Percentiles rank a stretch among this genome's conserved stretches.
phyloP scores from a whole-genome alignment of 2,329 filamentous ascomycete species.

The Podosphaera fusca region DNA sequence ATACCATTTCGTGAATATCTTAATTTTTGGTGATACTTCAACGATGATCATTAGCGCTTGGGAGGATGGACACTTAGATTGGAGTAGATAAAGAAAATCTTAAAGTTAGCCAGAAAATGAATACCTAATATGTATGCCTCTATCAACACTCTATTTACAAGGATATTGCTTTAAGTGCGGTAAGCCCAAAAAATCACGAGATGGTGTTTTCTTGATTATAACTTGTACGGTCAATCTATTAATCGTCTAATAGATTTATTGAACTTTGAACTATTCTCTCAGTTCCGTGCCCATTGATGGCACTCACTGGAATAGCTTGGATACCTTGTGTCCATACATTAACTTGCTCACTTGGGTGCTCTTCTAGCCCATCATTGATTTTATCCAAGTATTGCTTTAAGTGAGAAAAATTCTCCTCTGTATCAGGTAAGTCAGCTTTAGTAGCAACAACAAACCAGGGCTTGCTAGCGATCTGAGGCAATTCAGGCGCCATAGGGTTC shows the following conservation, averaged over 20 bases:
- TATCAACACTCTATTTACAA: too few relatives aligned
- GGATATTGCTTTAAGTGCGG: too few relatives aligned
- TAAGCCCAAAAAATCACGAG: too few relatives aligned
- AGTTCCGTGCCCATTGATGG: constrained; percentile 68
- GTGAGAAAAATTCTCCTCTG: constrained; percentile 50
- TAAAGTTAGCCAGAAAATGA: too few relatives aligned
- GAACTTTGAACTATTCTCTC: constrained; percentile 51
- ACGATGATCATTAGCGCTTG: too few relatives aligned
- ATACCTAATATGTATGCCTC: too few relatives aligned
- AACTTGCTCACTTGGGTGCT: constrained; percentile 49
- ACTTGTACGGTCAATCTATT: constrained; percentile 15
- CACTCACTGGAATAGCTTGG: constrained; percentile 63
- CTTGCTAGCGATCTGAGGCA: constrained; percentile 49
- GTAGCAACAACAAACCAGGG: constrained; percentile 94
- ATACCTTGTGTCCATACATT: constrained; percentile 36
- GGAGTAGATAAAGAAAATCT: too few relatives aligned
- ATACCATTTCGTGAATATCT: too few relatives aligned
- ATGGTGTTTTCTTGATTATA: background rate
- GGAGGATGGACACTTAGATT: too few relatives aligned
- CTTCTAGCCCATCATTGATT: constrained; percentile 35
- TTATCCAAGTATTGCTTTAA: constrained; percentile 48
- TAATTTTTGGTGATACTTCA: too few relatives aligned
- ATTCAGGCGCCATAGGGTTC: constrained; percentile 9
- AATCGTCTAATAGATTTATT: constrained; percentile 32
- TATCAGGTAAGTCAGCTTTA: constrained; percentile 65